These are phyloP conservation scores for Leucosporidium scottii DNA, from an alignment of 768 basidiomycete genomes.

Conservation along the genomic window DNA sequence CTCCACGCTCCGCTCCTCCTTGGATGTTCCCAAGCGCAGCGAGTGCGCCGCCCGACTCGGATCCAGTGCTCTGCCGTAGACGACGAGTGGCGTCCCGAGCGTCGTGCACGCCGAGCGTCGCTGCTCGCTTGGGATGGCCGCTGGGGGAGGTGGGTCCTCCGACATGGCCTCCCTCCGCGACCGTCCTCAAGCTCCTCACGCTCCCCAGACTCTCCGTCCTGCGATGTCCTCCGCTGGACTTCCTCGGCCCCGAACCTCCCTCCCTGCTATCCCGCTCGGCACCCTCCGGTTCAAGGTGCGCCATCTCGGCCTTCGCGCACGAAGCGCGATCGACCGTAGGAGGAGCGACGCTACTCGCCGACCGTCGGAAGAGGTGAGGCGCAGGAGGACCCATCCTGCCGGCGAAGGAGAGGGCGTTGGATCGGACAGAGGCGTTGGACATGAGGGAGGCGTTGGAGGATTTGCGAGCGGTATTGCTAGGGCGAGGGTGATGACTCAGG, in stretches of 20 bases:
- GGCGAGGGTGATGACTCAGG: background rate
- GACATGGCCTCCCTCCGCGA: conserved; percentile 2
- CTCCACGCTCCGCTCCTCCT: background rate
- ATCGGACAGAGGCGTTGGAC: conserved; percentile 22
- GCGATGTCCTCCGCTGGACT: background rate
- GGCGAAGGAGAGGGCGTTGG: conserved; percentile 9
- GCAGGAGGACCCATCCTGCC: conserved; percentile 1
- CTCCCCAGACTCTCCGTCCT: background rate
- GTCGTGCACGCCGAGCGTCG: background rate
- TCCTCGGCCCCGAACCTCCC: background rate
- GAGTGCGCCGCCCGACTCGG: conserved; percentile 14
- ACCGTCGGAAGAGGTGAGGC: conserved; percentile 18
- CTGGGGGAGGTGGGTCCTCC: background rate
- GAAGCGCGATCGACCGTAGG: conserved; percentile 1
- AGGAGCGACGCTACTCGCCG: conserved; percentile 11
- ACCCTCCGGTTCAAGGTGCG: conserved; percentile 3
- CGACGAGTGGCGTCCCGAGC: background rate
- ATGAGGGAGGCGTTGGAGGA: conserved; percentile 27
- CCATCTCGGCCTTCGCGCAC: conserved; percentile 6
- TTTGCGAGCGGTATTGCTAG: conserved; percentile 11
- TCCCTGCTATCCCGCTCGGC: background rate
- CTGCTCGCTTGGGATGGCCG: conserved; percentile 1
- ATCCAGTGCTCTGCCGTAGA: background rate
- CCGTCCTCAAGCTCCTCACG: conserved; percentile 3
- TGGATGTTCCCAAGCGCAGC: conserved; percentile 24